Evolutionary conservation across 139 green algal genomes (phyloP).

Genomic region (Micractinium conductrix): DNA sequence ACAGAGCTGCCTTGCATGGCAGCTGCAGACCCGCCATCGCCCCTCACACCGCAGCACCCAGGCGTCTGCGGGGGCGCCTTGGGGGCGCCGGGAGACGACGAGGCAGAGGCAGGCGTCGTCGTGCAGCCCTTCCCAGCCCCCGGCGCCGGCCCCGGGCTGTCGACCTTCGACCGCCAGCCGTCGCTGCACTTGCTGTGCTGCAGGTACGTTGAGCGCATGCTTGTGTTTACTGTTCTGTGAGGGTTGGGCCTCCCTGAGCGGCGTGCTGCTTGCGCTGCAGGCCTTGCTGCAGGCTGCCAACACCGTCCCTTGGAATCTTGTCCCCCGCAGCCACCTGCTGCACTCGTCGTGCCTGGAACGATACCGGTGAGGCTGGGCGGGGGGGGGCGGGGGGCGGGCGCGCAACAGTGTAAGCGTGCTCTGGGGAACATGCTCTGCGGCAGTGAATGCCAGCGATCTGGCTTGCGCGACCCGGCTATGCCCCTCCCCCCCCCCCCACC

Average conservation of each 20-base stretch:
- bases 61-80: background rate
- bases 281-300: too few species aligned
- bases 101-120: background rate
- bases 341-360: constrained; percentile 31
- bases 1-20: constrained; percentile 25
- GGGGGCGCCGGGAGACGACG: background rate
- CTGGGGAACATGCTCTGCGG: too few species aligned
- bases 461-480: too few species aligned
- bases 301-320: too few species aligned
- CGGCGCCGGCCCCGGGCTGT: constrained; percentile 4
- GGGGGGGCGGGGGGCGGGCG: too few species aligned
- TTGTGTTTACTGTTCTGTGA: too few species aligned
- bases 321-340: constrained; percentile 41
- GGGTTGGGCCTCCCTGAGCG: too few species aligned
- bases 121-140: background rate
- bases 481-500: too few species aligned
- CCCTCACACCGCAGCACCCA: background rate
- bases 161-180: constrained; percentile 14
- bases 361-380: constrained; percentile 23
- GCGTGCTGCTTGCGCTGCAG: too few species aligned
- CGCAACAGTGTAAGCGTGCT: too few species aligned
- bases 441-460: too few species aligned
- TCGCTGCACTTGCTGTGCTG: constrained; percentile 42
- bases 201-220: too few species aligned
- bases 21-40: background rate